These are phyloP conservation scores for Hypoxylon sp. DNA, from an alignment of 2,329 filamentous ascomycete species.

Conservation along the genomic window DNA sequence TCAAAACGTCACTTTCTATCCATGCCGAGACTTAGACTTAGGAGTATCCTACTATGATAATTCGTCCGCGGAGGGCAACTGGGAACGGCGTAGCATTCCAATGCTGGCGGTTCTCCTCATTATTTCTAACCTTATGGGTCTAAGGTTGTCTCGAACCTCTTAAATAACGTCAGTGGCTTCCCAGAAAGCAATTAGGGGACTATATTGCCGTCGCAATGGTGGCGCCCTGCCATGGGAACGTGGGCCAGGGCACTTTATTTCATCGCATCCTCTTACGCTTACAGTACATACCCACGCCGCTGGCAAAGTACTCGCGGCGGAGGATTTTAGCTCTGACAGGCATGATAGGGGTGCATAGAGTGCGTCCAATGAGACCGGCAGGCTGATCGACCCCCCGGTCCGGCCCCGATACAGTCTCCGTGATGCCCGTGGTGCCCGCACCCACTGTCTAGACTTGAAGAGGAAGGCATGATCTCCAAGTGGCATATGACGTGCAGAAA, in stretches of 20 bases:
- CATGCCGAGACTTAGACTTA: conserved; percentile 38
- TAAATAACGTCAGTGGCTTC: conserved; percentile 44
- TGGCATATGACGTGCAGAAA: conserved; percentile 53
- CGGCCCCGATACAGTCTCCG: conserved; percentile 39
- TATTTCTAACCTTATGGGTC: conserved; percentile 25
- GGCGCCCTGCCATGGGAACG: conserved; percentile 36
- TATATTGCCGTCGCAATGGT: conserved; percentile 34
- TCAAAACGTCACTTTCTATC: conserved; percentile 39
- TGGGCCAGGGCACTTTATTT: conserved; percentile 31
- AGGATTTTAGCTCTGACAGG: conserved; percentile 45
- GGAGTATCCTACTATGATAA: conserved; percentile 31
- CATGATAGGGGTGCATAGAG: conserved; percentile 40
- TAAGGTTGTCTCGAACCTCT: conserved; percentile 24
- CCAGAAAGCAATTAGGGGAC: conserved; percentile 29
- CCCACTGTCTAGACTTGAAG: conserved; percentile 43
- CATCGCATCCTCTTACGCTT: conserved; percentile 32
- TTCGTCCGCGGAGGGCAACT: conserved; percentile 36
- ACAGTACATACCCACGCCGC: conserved; percentile 30
- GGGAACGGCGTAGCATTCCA: conserved; percentile 37
- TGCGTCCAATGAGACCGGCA: conserved; percentile 37
- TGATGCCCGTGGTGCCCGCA: conserved; percentile 34
- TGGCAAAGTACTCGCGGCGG: conserved; percentile 30
- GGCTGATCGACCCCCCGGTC: conserved; percentile 35
- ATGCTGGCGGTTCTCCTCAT: conserved; percentile 27
- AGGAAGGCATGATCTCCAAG: conserved; percentile 49